These are phyloP conservation scores for Stenocarpella maydis DNA, from an alignment of 2,329 filamentous ascomycete genomes.

Conservation along the genomic window DNA sequence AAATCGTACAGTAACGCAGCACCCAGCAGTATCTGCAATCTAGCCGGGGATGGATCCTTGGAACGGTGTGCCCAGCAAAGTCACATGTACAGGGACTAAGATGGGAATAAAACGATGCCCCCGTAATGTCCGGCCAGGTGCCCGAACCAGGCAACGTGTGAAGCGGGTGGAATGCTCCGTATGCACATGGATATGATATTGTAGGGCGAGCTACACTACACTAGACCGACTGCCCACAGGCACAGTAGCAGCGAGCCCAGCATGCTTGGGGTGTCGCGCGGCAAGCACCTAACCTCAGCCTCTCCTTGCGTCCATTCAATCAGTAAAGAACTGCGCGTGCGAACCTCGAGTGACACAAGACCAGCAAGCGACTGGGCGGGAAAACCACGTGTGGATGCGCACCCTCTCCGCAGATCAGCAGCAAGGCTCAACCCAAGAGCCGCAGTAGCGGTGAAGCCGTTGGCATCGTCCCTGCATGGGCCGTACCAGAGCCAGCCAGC, in stretches of 20 bases:
- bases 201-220: neutral
- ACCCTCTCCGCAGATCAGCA: slow-evolving; percentile 29
- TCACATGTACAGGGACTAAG: neutral
- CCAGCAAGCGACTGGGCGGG: neutral
- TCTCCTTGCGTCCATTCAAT: neutral
- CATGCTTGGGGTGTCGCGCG: neutral
- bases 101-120: slow-evolving; percentile 2
- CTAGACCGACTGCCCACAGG: no score
- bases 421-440: slow-evolving; percentile 14
- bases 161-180: neutral
- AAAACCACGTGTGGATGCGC: slow-evolving; percentile 30
- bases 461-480: slow-evolving; percentile 16
- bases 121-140: slow-evolving; percentile 3
- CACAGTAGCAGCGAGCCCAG: neutral
- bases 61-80: slow-evolving; percentile 8
- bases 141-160: neutral
- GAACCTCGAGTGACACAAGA: slow-evolving; percentile 25
- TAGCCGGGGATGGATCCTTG: neutral
- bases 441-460: slow-evolving; percentile 29
- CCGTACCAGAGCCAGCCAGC: neutral
- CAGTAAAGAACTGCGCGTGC: neutral
- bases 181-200: neutral
- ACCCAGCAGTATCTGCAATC: slow-evolving; percentile 3
- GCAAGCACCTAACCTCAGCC: no score
- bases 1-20: slow-evolving; percentile 8